Percentiles rank a stretch among this genome's conserved stretches.
Conservation (phyloP, 495 filamentous ascomycete species). For the Penicillium dipodomyicola region DNA sequence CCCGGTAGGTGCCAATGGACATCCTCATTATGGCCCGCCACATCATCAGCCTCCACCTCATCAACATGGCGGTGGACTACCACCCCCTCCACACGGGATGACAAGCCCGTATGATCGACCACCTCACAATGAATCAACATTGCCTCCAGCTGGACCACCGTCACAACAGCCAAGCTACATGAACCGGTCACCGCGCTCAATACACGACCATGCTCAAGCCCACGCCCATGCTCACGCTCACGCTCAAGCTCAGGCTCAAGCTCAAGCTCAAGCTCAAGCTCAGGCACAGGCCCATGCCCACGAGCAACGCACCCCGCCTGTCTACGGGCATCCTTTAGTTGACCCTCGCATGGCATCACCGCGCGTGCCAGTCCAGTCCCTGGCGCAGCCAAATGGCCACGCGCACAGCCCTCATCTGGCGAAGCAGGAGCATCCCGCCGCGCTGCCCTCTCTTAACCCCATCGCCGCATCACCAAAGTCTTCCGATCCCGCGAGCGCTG, state of each 20-base stretch:
- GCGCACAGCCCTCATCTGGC: slow-evolving; percentile 32
- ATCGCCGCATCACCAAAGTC: slow-evolving; percentile 27
- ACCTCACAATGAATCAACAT: slow-evolving; percentile 30
- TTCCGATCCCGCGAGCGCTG: slow-evolving; percentile 23
- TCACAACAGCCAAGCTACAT: slow-evolving; percentile 27
- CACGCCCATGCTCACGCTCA: neutral
- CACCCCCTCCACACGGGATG: slow-evolving; percentile 28
- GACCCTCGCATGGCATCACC: slow-evolving; percentile 43
- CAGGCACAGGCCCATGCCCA: slow-evolving; percentile 21
- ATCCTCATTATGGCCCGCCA: slow-evolving; percentile 30
- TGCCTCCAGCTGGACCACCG: slow-evolving; percentile 28
- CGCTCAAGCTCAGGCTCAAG: neutral
- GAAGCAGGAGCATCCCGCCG: slow-evolving; percentile 33
- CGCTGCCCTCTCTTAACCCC: slow-evolving; percentile 21
- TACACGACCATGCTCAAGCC: slow-evolving; percentile 26
- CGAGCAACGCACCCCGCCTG: slow-evolving; percentile 34
- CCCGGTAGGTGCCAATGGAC: slow-evolving; percentile 32
- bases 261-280: neutral
- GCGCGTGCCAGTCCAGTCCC: slow-evolving; percentile 29
- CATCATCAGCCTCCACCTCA: slow-evolving; percentile 27
- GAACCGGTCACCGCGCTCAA: slow-evolving; percentile 38
- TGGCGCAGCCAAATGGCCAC: slow-evolving; percentile 29
- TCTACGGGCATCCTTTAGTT: slow-evolving; percentile 24
- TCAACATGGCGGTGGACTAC: slow-evolving; percentile 23
- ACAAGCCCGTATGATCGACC: slow-evolving; percentile 38